Evolutionary conservation across 768 basidiomycete genomes (phyloP).

Genomic region (Rhodotorula graminis): DNA sequence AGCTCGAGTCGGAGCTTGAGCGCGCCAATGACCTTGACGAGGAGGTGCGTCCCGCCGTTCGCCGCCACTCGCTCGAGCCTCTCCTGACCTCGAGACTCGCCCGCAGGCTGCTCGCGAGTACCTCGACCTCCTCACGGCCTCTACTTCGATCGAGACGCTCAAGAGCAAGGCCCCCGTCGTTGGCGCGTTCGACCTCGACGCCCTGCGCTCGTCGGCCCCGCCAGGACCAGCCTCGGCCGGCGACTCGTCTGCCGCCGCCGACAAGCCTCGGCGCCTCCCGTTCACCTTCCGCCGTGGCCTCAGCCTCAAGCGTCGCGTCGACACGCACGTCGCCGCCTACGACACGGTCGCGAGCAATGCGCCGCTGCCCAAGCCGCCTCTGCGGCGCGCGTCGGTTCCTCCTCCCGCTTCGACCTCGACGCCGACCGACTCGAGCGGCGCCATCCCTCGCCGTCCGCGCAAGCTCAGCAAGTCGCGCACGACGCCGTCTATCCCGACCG

Average conservation of each 20-base stretch:
- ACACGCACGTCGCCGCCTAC: slow-evolving; percentile 16
- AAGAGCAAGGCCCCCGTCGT: not conserved
- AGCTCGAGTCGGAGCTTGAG: slow-evolving; percentile 22
- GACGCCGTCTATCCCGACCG: not conserved
- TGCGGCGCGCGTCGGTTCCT: not conserved
- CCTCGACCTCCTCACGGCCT: slow-evolving; percentile 20
- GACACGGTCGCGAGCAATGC: slow-evolving; percentile 2
- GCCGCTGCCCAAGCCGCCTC: not conserved
- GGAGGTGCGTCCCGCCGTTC: not conserved
- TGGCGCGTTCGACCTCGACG: slow-evolving; percentile 10
- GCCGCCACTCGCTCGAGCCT: no score
- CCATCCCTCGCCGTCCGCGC: not conserved
- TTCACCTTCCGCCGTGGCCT: slow-evolving; percentile 5
- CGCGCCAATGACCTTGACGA: slow-evolving; percentile 18
- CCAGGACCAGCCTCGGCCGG: not conserved
- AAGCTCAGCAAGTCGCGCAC: slow-evolving; percentile 13
- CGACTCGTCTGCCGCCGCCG: not conserved
- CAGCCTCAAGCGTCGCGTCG: slow-evolving; percentile 18
- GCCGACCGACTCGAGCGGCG: not conserved
- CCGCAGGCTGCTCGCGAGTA: slow-evolving; percentile 13
- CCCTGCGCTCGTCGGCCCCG: not conserved
- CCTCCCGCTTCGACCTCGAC: not conserved
- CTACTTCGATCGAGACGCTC: not conserved
- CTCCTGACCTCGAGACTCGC: not conserved
- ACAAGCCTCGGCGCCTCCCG: not conserved